Base-by-base conservation (phyloP, 2,329 filamentous ascomycete genomes). In the Xylaria sp. region DNA sequence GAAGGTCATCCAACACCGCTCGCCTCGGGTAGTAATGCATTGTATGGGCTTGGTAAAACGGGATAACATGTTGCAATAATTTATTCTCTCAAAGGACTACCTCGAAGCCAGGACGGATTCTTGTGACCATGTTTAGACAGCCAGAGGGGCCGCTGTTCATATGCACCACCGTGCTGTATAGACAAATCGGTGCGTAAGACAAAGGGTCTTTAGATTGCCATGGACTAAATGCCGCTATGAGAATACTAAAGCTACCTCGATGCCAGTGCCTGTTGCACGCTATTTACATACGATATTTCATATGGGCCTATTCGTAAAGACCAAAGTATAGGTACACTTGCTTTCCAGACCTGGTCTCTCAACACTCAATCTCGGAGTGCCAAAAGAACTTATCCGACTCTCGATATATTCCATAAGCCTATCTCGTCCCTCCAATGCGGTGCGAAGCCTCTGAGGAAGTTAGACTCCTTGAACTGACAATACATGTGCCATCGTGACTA, bases 341-440 rank as follows among this genome's bases (percentile, higher is more conserved):
- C 52, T 69, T 66, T 70, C 64, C 65, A 67, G 57, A 54, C 54
- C 51, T 54, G 46, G 37, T 62, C 57, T 51, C 31, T 50, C n/a
- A 37, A 40, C 57, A 59, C 59, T 61, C 37, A 35, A 65, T 62
- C 45, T 61, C 54, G 51, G 60, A 66, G 61, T 69, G 65, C 66
- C 66, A 65, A 57, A 51, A 61, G 64, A 65, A 68, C 54, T 61
- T 65, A 54, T 55, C 47, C 59, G 64, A 66, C 61, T 64, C 54
- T 31, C 17, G 21, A 51, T 66, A 68, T 31, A 66, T 67, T 56
- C 57, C 60, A 53, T 46, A 43, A 45, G 50, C 63, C 57, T 58
- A 45, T 59, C 53, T 51, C 51, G 35, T 7, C 37, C 42, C 55
- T 56, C 52, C 45, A 61, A 45, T 37, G 23, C 51, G 21, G 46